phyloP scores from a whole-genome alignment of 2,329 filamentous ascomycete genomes.

The Basipetospora chlamydospora region DNA sequence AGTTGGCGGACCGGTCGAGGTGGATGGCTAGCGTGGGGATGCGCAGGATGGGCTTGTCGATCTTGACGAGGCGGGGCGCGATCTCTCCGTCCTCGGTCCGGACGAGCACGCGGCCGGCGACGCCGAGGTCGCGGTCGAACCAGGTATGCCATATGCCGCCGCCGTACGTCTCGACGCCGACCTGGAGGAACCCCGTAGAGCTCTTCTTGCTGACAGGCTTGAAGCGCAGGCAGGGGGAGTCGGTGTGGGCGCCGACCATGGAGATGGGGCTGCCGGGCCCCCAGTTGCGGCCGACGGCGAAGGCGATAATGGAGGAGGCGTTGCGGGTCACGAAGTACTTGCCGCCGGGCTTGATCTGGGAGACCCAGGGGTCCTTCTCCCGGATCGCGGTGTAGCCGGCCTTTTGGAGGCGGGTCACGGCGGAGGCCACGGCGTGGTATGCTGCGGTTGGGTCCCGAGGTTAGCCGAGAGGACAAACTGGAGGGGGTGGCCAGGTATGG shows the following conservation, averaged over 20 bases:
- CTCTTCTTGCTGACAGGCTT: constrained; percentile 90
- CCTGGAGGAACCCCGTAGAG: constrained; percentile 76
- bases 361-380: constrained; percentile 82
- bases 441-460: constrained; percentile 34
- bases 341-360: constrained; percentile 65
- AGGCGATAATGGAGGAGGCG: constrained; percentile 80
- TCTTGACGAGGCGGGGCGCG: constrained; percentile 72
- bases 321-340: constrained; percentile 97
- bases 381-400: constrained; percentile 80
- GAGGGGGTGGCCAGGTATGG: constrained; percentile 38
- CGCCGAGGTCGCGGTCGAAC: constrained; percentile 90
- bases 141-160: constrained; percentile 96
- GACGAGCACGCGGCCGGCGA: constrained; percentile 80
- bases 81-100: constrained; percentile 59
- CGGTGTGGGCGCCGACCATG: constrained; percentile 93
- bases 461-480: background rate
- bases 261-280: constrained; percentile 77
- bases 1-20: constrained; percentile 71
- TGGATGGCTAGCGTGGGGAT: constrained; percentile 93
- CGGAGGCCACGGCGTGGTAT: constrained; percentile 80
- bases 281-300: constrained; percentile 84
- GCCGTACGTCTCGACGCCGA: constrained; percentile 93
- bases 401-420: constrained; percentile 59
- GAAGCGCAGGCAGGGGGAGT: constrained; percentile 80
- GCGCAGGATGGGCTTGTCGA: constrained; percentile 78